Conservation (phyloP, 2,329 filamentous ascomycete genomes). For the Arthrocladium fulminans region DNA sequence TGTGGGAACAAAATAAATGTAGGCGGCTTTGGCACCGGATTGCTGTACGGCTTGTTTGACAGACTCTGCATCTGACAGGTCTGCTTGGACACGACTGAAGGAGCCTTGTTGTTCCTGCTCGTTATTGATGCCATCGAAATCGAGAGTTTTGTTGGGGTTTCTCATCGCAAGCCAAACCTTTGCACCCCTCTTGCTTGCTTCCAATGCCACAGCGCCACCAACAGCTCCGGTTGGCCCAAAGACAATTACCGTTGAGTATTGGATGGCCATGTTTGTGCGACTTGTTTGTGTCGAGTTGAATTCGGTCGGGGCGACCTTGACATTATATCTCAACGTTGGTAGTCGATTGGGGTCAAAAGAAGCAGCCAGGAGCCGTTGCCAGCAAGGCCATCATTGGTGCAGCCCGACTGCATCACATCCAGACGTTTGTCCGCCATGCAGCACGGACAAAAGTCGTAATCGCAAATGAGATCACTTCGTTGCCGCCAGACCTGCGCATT, state of each 20-base stretch:
- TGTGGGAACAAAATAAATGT: slow-evolving; percentile 36
- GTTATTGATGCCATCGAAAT: slow-evolving; percentile 27
- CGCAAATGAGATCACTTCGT: too few relatives aligned
- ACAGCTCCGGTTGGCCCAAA: slow-evolving; percentile 45
- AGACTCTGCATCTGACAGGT: slow-evolving; percentile 36
- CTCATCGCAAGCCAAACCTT: slow-evolving; percentile 43
- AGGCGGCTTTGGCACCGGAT: slow-evolving; percentile 40
- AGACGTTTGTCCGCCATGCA: too few relatives aligned
- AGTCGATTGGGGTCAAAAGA: too few relatives aligned
- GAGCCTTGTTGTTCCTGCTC: slow-evolving; percentile 25
- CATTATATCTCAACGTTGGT: background rate
- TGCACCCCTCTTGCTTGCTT: slow-evolving; percentile 31
- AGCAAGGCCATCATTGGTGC: too few relatives aligned
- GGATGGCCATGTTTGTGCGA: background rate
- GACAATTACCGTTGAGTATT: slow-evolving; percentile 28
- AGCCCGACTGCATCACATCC: too few relatives aligned
- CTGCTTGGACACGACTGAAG: slow-evolving; percentile 36
- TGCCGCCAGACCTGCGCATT: too few relatives aligned
- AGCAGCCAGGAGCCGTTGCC: too few relatives aligned
- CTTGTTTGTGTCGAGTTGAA: background rate
- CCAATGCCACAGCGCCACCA: slow-evolving; percentile 33
- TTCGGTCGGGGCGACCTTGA: background rate
- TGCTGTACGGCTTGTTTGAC: slow-evolving; percentile 33
- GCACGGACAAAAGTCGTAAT: too few relatives aligned
- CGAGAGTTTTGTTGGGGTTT: slow-evolving; percentile 36